phyloP scores from a whole-genome alignment of 768 basidiomycete genomes.

The Exsudoporus frostii region DNA sequence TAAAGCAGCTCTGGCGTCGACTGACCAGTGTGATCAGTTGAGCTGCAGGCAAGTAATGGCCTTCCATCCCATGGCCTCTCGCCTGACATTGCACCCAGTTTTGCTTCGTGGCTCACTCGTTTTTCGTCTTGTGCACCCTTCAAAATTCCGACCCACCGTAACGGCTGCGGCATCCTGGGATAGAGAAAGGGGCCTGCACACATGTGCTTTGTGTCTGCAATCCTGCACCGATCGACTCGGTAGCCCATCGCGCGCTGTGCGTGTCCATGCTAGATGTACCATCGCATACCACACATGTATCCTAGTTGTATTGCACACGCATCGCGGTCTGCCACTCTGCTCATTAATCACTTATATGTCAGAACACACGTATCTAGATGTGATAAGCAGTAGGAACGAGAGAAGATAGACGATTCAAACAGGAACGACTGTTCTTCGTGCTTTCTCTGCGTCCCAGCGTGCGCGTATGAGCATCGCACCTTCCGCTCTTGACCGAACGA shows the following conservation, averaged over 20 bases:
- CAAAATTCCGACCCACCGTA: background rate
- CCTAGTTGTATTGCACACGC: constrained; percentile 13
- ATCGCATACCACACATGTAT: constrained; percentile 19
- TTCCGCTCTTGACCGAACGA: constrained; percentile 62
- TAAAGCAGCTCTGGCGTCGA: constrained; percentile 28
- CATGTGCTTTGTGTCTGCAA: constrained; percentile 17
- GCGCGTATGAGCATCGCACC: constrained; percentile 69
- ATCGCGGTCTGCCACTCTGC: constrained; percentile 5
- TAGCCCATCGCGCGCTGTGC: constrained; percentile 21
- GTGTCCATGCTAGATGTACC: constrained; percentile 18
- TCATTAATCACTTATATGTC: constrained; percentile 10
- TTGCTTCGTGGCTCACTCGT: background rate
- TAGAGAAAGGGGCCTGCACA: background rate
- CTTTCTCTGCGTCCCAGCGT: constrained; percentile 69
- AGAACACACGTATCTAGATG: constrained; percentile 13
- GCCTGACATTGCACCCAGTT: background rate
- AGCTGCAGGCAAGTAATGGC: constrained; percentile 2
- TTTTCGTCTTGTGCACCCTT: background rate
- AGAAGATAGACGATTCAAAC: constrained; percentile 10
- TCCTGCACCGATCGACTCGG: constrained; percentile 20
- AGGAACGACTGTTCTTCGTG: constrained; percentile 18
- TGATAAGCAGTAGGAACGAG: constrained; percentile 4
- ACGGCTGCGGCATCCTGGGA: background rate
- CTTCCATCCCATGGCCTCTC: background rate
- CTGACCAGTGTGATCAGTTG: constrained; percentile 21